These are phyloP conservation scores for Halophytophthora batemanensis DNA, from an alignment of 352 stramenopile species.

Conservation along the genomic window DNA sequence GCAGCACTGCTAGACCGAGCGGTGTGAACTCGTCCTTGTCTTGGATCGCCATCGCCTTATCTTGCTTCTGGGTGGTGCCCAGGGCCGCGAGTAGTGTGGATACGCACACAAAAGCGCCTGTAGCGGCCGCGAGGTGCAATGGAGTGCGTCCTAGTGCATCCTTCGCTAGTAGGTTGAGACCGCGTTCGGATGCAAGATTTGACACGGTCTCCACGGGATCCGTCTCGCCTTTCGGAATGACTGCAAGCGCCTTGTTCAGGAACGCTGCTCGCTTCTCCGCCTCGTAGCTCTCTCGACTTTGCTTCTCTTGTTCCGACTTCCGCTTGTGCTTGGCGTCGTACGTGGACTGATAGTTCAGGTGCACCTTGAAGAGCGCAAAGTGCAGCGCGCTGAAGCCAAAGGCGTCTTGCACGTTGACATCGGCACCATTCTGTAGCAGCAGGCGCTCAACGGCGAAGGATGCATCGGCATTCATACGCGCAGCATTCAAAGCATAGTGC, in stretches of 20 bases:
- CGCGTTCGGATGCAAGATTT: slow-evolving; percentile 51
- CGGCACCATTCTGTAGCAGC: slow-evolving; percentile 49
- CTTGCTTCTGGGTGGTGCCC: slow-evolving; percentile 19
- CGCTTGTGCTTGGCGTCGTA: slow-evolving; percentile 42
- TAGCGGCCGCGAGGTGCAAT: slow-evolving; percentile 68
- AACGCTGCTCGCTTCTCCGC: slow-evolving; percentile 46
- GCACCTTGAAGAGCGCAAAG: slow-evolving; percentile 68
- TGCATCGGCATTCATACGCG: slow-evolving; percentile 64
- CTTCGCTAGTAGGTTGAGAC: slow-evolving; percentile 32
- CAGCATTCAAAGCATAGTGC: slow-evolving; percentile 72
- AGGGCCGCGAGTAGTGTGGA: slow-evolving; percentile 52
- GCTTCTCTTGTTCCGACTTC: slow-evolving; percentile 22
- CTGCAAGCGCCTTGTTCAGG: slow-evolving; percentile 25
- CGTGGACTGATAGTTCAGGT: slow-evolving; percentile 58
- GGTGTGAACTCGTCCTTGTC: slow-evolving; percentile 54
- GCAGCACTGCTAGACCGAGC: slow-evolving; percentile 47
- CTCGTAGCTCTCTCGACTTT: slow-evolving; percentile 31
- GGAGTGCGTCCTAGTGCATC: slow-evolving; percentile 56
- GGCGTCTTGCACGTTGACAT: slow-evolving; percentile 50
- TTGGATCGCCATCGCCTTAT: slow-evolving; percentile 27
- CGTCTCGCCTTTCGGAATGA: slow-evolving; percentile 39
- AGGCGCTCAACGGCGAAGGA: slow-evolving; percentile 78
- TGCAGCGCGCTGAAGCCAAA: slow-evolving; percentile 60
- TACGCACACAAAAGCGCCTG: slow-evolving; percentile 68
- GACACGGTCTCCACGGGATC: slow-evolving; percentile 79